phyloP scores from a whole-genome alignment of 148 eudicot species.

The Rhododendron williamsianum region DNA sequence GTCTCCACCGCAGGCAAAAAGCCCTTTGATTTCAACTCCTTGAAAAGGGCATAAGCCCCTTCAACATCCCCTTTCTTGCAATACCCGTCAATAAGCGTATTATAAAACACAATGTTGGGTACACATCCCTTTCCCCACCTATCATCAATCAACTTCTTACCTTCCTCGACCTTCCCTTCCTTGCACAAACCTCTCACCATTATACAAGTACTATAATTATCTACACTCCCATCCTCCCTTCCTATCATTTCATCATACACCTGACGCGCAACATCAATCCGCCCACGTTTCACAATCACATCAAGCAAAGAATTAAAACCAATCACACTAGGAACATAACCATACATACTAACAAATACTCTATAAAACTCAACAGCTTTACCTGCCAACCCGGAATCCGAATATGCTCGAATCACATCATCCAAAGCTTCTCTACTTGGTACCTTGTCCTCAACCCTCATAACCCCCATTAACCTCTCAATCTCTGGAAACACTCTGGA shows the following conservation, averaged over 20 bases:
- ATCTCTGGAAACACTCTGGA: constrained; percentile 56
- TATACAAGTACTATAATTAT: constrained; percentile 75
- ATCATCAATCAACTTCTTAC: constrained; percentile 63
- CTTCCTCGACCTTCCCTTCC: constrained; percentile 75
- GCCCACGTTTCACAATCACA: constrained; percentile 41
- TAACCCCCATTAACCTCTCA: constrained; percentile 38
- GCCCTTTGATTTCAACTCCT: constrained; percentile 62
- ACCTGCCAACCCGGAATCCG: constrained; percentile 51
- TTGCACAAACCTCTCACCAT: constrained; percentile 68
- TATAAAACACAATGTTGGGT: constrained; percentile 81
- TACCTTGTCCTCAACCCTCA: constrained; percentile 42
- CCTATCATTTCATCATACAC: constrained; percentile 64
- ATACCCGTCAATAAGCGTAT: constrained; percentile 75
- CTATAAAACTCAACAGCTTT: constrained; percentile 54
- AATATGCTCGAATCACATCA: constrained; percentile 55
- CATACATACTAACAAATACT: constrained; percentile 23
- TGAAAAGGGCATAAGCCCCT: constrained; percentile 36
- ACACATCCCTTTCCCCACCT: constrained; percentile 79
- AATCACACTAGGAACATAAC: constrained; percentile 42
- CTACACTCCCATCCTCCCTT: constrained; percentile 43
- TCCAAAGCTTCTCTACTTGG: constrained; percentile 52
- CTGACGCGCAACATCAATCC: constrained; percentile 34
- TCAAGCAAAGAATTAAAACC: constrained; percentile 73
- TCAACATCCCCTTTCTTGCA: constrained; percentile 59
- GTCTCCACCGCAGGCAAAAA: constrained; percentile 72